Evolutionary conservation across 2,329 filamentous ascomycete genomes (phyloP).

Genomic region (Furcasterigmium sp.): DNA sequence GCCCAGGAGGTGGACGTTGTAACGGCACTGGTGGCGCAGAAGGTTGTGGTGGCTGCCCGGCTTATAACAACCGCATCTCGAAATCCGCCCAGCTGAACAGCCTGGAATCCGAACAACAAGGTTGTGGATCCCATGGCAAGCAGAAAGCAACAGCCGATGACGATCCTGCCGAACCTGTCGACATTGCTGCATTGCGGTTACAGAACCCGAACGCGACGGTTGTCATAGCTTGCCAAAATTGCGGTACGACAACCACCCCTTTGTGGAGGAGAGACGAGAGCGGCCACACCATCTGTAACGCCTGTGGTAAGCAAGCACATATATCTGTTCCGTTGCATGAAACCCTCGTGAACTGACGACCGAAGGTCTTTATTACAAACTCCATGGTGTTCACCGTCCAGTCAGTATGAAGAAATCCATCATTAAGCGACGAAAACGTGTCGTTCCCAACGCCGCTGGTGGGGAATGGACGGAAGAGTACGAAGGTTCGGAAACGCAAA

Average conservation of each 20-base stretch:
- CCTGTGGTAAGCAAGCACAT: slow-evolving; percentile 67
- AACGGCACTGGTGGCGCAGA: slow-evolving; percentile 95
- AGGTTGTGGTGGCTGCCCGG: slow-evolving; percentile 91
- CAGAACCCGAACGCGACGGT: slow-evolving; percentile 50
- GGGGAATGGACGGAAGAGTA: slow-evolving; percentile 37
- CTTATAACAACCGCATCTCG: slow-evolving; percentile 93
- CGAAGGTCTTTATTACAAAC: slow-evolving; percentile 87
- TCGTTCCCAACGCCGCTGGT: slow-evolving; percentile 67
- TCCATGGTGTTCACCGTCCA: slow-evolving; percentile 88
- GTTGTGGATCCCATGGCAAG: slow-evolving; percentile 23
- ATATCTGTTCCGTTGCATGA: slow-evolving; percentile 2
- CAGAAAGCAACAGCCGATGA: slow-evolving; percentile 20
- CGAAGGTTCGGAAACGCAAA: slow-evolving; percentile 42
- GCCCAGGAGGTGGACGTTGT: slow-evolving; percentile 88
- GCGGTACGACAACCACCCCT: slow-evolving; percentile 91
- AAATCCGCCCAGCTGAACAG: slow-evolving; percentile 70
- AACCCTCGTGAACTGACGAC: slow-evolving; percentile 9
- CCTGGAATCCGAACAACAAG: slow-evolving; percentile 44
- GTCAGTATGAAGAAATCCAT: slow-evolving; percentile 99
- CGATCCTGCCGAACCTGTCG: slow-evolving; percentile 37
- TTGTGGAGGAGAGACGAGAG: slow-evolving; percentile 92
- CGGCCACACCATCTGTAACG: slow-evolving; percentile 97
- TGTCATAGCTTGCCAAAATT: slow-evolving; percentile 93
- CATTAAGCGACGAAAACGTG: slow-evolving; percentile 92
- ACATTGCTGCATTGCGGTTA: slow-evolving; percentile 40